A percentile compares a stretch with the other conserved stretches of the same genome.
Conservation (phyloP, 2,329 filamentous ascomycete species). For the Talaromyces amestolkiae region DNA sequence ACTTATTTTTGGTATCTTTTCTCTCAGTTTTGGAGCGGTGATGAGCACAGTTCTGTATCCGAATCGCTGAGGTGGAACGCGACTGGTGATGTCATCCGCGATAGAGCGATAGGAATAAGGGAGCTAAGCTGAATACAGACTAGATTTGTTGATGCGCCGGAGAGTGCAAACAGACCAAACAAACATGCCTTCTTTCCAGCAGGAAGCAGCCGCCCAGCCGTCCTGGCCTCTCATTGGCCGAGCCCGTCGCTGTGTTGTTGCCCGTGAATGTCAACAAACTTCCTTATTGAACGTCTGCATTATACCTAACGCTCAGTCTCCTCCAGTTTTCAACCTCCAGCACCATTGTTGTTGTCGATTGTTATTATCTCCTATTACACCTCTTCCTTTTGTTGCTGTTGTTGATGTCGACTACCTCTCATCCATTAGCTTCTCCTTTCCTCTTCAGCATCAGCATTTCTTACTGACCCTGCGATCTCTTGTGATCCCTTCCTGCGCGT, state of each 20-base stretch:
- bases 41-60: neutral
- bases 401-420: conserved; percentile 21
- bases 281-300: conserved; percentile 10
- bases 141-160: conserved; percentile 24
- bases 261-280: conserved; percentile 15
- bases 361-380: neutral
- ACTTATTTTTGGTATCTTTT: neutral
- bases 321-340: conserved; percentile 21
- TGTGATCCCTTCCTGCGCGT: conserved; percentile 20
- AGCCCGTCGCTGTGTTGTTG: conserved; percentile 1
- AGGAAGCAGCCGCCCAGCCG: neutral
- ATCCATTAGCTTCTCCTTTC: conserved; percentile 15
- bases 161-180: conserved; percentile 8
- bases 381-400: conserved; percentile 8
- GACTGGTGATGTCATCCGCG: conserved; percentile 29
- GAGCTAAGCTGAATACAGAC: conserved; percentile 19
- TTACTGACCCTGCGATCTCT: conserved; percentile 20
- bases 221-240: conserved; percentile 7
- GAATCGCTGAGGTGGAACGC: conserved; percentile 25
- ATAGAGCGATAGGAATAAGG: conserved; percentile 20
- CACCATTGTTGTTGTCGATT: neutral
- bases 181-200: neutral
- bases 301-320: neutral
- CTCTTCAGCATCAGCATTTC: neutral
- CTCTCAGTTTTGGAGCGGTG: neutral